A percentile compares a stretch with the other conserved stretches of the same genome.
Conservation (phyloP, 768 basidiomycete species). For the Hebeloma cylindrosporum region DNA sequence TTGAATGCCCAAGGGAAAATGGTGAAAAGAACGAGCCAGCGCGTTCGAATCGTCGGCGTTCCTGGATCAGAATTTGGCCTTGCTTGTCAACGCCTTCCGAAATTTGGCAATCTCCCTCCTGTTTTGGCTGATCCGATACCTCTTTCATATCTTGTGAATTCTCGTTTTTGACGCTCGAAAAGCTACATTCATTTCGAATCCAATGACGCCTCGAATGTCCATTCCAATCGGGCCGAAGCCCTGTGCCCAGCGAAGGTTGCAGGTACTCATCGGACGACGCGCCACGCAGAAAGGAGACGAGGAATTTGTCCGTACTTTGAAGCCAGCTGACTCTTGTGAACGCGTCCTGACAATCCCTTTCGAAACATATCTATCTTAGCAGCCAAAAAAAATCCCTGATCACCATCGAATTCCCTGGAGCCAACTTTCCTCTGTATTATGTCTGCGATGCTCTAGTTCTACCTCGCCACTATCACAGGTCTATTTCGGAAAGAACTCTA, state of each 20-base stretch:
- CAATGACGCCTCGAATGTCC: neutral
- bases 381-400: too few species aligned
- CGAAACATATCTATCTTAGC: too few species aligned
- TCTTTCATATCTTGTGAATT: neutral
- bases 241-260: neutral
- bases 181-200: neutral
- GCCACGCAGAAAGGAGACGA: too few species aligned
- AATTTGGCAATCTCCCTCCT: neutral
- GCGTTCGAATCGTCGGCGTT: neutral
- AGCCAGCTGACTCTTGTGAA: too few species aligned
- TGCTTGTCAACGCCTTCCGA: conserved; percentile 1
- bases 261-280: too few species aligned
- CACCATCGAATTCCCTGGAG: too few species aligned
- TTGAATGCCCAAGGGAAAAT: conserved; percentile 3
- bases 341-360: too few species aligned
- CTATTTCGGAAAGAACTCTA: too few species aligned
- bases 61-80: conserved; percentile 7
- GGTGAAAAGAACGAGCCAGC: neutral
- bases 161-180: conserved; percentile 1
- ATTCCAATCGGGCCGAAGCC: neutral
- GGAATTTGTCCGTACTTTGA: too few species aligned
- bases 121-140: neutral
- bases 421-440: too few species aligned
- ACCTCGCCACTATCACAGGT: too few species aligned
- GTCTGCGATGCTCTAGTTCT: too few species aligned